Conservation (phyloP, 345 rosid genomes). For the Mangifera indica region DNA sequence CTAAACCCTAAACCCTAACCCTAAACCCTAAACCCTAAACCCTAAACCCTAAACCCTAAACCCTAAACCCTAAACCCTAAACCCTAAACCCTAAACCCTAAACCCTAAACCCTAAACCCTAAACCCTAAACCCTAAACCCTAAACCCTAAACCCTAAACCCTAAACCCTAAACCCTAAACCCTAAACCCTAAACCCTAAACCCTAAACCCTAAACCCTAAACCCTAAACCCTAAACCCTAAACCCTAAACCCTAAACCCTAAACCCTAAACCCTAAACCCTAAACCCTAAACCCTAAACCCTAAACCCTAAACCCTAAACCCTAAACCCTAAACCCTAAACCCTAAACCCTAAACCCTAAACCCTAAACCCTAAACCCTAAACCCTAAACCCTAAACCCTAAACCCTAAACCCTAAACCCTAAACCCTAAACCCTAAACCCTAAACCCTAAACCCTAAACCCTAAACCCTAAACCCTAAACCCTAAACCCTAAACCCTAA, state of each 20-base stretch:
- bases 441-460: constrained; percentile 12
- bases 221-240: no score
- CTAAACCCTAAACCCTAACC: not conserved
- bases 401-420: no score
- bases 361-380: not conserved
- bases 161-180: no score
- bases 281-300: no score
- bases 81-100: constrained; percentile 9
- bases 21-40: constrained; percentile 15
- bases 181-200: not conserved
- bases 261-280: no score
- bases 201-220: not conserved
- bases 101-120: constrained; percentile 4
- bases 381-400: not conserved
- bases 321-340: not conserved
- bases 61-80: constrained; percentile 17
- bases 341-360: no score
- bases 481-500: no score
- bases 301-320: no score
- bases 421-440: no score
- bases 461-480: no score
- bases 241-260: no score
- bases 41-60: constrained; percentile 12
- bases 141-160: no score
- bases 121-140: not conserved